phyloP scores from a whole-genome alignment of 2,329 filamentous ascomycete species.

The Apiospora malaysiana region DNA sequence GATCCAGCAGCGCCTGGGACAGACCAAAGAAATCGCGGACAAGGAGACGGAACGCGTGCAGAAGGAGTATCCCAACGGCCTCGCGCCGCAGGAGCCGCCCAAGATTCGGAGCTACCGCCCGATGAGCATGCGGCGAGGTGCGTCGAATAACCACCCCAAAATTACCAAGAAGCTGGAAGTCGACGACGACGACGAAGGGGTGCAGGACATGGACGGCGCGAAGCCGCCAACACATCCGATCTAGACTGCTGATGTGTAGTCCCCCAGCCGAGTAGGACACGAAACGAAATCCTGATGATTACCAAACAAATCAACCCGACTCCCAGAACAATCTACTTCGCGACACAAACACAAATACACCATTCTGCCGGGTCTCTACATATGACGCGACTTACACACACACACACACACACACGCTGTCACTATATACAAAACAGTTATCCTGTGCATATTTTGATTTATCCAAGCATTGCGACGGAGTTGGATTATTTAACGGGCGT shows the following conservation, averaged over 20 bases:
- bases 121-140: constrained; percentile 57
- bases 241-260: constrained; percentile 26
- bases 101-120: constrained; percentile 58
- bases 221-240: constrained; percentile 26
- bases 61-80: constrained; percentile 53
- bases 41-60: constrained; percentile 63
- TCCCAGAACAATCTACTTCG: background rate
- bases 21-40: constrained; percentile 66
- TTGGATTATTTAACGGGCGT: constrained; percentile 3
- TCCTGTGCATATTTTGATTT: constrained; percentile 1
- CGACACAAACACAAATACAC: background rate
- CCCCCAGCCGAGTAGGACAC: constrained; percentile 9
- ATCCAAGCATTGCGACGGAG: constrained; percentile 12
- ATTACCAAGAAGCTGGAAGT: constrained; percentile 32
- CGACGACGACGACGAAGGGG: constrained; percentile 39
- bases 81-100: constrained; percentile 33
- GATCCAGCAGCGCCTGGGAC: constrained; percentile 68
- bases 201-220: constrained; percentile 39
- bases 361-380: background rate
- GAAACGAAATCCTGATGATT: constrained; percentile 3
- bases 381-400: background rate
- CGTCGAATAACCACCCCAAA: constrained; percentile 33
- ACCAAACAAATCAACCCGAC: background rate
- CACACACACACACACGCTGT: background rate
- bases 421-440: background rate